Conservation (phyloP, 1,284 basidiomycete genomes). For the Boletellus dicymbophilus region DNA sequence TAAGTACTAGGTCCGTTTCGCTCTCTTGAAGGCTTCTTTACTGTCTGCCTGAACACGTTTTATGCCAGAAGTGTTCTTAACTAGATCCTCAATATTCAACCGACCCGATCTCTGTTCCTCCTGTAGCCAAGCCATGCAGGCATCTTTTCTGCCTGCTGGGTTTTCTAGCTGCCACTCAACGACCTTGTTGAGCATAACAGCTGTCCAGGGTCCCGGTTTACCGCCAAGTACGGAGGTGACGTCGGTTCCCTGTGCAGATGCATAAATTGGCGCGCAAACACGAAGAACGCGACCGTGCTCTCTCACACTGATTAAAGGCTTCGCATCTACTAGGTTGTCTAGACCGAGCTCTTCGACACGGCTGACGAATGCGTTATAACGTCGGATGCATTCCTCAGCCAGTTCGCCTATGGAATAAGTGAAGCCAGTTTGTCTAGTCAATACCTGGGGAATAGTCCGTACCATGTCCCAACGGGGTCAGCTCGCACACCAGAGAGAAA, state of each 20-base stretch:
- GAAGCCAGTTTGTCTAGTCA: constrained; percentile 3
- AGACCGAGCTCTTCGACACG: constrained; percentile 68
- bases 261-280: background rate
- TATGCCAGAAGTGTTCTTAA: constrained; percentile 19
- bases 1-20: constrained; percentile 36
- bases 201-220: constrained; percentile 70
- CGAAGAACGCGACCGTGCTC: background rate
- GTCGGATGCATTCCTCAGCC: constrained; percentile 50
- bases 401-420: constrained; percentile 39
- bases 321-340: constrained; percentile 60
- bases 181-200: constrained; percentile 62
- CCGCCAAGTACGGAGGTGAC: constrained; percentile 57
- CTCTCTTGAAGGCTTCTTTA: constrained; percentile 44
- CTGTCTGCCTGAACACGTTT: constrained; percentile 27
- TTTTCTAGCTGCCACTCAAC: constrained; percentile 84
- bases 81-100: constrained; percentile 35
- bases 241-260: constrained; percentile 63
- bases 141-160: constrained; percentile 63
- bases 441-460: constrained; percentile 13
- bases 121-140: constrained; percentile 71
- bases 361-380: constrained; percentile 66
- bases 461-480: constrained; percentile 67
- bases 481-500: constrained; percentile 74
- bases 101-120: constrained; percentile 50
- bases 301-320: constrained; percentile 77